Percentiles rank a stretch among this genome's conserved stretches.
Conservation (phyloP, 2,329 filamentous ascomycete genomes). For the Ophiostoma populinum region DNA sequence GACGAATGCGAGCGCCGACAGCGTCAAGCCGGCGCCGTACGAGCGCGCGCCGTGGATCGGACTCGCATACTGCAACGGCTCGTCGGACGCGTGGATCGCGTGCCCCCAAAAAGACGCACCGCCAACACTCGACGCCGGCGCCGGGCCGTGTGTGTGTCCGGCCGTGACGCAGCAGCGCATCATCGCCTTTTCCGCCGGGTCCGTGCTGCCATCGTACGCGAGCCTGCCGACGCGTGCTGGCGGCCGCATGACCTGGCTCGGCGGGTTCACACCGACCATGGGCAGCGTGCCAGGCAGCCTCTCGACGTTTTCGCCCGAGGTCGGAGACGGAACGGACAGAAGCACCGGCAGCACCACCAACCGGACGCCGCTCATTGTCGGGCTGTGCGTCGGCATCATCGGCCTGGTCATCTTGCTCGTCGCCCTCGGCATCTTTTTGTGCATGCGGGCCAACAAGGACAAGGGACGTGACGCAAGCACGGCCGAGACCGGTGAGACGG, state of each 20-base stretch:
- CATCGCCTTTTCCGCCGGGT: conserved; percentile 13
- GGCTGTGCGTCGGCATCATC: background rate
- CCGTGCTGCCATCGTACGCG: conserved; percentile 14
- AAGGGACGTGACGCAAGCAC: no score
- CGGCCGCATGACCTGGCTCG: conserved; percentile 14
- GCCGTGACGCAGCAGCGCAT: conserved; percentile 13
- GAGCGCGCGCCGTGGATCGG: conserved; percentile 18
- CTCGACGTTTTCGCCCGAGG: no score
- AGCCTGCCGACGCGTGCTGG: conserved; percentile 14
- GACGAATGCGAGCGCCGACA: conserved; percentile 15
- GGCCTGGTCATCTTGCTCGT: background rate
- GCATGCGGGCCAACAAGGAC: background rate
- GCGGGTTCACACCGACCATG: conserved; percentile 13
- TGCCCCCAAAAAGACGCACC: conserved; percentile 15
- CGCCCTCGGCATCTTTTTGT: background rate
- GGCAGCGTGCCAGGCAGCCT: background rate
- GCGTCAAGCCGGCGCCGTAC: conserved; percentile 12
- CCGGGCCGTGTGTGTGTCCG: conserved; percentile 17
- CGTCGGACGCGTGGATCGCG: conserved; percentile 17
- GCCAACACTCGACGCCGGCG: conserved; percentile 11
- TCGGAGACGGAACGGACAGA: no score
- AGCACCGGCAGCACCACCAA: no score
- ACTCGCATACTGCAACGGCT: conserved; percentile 19
- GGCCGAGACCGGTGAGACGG: no score
- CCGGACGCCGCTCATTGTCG: background rate